These are phyloP conservation scores for Hansenula sp. DNA, from an alignment of 1,139 yeast genomes.

Conservation along the genomic window DNA sequence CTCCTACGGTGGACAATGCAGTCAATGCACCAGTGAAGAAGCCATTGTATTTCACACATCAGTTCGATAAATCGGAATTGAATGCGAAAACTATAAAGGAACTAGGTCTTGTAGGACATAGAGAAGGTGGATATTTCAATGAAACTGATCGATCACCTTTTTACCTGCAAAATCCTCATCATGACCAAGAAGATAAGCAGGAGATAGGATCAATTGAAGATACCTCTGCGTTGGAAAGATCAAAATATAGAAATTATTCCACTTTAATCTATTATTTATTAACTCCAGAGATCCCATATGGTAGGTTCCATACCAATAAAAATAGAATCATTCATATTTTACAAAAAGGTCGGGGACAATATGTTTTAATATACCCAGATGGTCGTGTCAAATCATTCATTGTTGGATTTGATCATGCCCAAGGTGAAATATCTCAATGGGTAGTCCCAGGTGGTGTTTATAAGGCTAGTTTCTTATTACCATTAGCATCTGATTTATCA, in stretches of 20 bases:
- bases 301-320: conserved; percentile 40
- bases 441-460: conserved; percentile 52
- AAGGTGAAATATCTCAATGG: conserved; percentile 48
- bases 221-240: conserved; percentile 1
- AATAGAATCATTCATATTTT: conserved; percentile 47
- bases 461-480: conserved; percentile 43
- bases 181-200: conserved; percentile 3
- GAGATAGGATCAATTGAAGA: background rate
- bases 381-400: conserved; percentile 40
- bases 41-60: conserved; percentile 11
- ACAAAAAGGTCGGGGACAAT: conserved; percentile 47
- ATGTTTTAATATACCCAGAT: conserved; percentile 43
- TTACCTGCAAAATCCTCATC: conserved; percentile 32
- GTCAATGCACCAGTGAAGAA: conserved; percentile 3
- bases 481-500: conserved; percentile 23
- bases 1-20: conserved; percentile 14
- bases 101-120: conserved; percentile 34
- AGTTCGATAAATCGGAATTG: conserved; percentile 13
- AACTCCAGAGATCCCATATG: conserved; percentile 42
- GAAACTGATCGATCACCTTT: conserved; percentile 47
- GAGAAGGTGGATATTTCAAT: conserved; percentile 47
- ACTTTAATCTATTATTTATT: conserved; percentile 45
- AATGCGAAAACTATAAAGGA: conserved; percentile 25
- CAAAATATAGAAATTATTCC: conserved; percentile 31
- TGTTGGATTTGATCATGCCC: conserved; percentile 40